These are phyloP conservation scores for Xerocomellus intermedius DNA, from an alignment of 768 basidiomycete species.

Conservation along the genomic window DNA sequence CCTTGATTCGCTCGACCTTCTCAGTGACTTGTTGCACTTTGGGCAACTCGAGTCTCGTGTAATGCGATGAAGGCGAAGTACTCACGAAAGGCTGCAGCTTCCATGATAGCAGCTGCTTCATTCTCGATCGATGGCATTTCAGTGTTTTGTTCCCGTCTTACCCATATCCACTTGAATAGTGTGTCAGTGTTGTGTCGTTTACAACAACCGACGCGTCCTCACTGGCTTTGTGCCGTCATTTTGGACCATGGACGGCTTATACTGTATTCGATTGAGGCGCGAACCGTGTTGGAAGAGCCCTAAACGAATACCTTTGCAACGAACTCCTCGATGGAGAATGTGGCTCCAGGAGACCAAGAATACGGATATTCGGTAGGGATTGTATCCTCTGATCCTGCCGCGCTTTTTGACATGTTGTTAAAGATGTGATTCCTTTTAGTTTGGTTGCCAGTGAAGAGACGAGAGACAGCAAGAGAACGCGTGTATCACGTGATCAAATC, in stretches of 20 bases:
- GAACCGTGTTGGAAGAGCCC: background rate
- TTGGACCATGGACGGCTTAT: conserved; percentile 74
- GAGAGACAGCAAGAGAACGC: background rate
- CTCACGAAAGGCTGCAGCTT: conserved; percentile 47
- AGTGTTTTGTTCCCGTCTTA: conserved; percentile 22
- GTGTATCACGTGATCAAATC: conserved; percentile 4
- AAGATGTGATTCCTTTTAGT: background rate
- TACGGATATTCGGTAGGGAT: conserved; percentile 47
- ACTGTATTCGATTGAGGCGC: conserved; percentile 38
- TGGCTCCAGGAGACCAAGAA: conserved; percentile 46
- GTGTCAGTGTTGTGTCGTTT: background rate
- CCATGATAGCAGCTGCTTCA: conserved; percentile 37
- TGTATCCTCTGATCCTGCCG: conserved; percentile 37
- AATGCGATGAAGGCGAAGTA: conserved; percentile 1
- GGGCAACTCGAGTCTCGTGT: background rate
- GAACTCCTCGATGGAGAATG: conserved; percentile 49
- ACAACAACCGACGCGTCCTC: conserved; percentile 19
- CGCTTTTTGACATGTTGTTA: conserved; percentile 10
- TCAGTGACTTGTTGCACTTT: conserved; percentile 59
- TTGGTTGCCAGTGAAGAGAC: background rate
- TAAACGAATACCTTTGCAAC: conserved; percentile 45
- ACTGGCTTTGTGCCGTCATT: conserved; percentile 77
- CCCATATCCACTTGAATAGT: conserved; percentile 65
- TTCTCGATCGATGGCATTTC: conserved; percentile 7
- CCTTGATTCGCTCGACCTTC: conserved; percentile 62